These are phyloP conservation scores for Lentinula novae-zelandiae DNA, from an alignment of 1,284 basidiomycete species.

Conservation along the genomic window DNA sequence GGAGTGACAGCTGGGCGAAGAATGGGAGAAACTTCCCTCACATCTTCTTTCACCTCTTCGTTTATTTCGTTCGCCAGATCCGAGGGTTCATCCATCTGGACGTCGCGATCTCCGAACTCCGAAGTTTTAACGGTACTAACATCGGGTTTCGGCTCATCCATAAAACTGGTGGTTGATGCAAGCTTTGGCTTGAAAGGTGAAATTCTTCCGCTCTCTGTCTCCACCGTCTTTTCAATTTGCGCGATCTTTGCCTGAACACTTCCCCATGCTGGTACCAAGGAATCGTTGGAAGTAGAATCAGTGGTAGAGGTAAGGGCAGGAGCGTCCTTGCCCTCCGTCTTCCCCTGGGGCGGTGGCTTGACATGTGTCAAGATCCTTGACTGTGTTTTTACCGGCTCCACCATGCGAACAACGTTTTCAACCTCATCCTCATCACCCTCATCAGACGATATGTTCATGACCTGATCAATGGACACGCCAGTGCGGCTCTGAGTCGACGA, in stretches of 20 bases:
- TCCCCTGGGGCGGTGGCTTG: background rate
- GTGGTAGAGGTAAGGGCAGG: background rate
- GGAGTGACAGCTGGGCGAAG: slow-evolving; percentile 9
- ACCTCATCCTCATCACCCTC: slow-evolving; percentile 12
- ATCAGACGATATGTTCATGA: slow-evolving; percentile 16
- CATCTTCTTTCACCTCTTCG: background rate
- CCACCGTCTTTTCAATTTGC: slow-evolving; percentile 1
- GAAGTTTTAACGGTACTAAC: background rate
- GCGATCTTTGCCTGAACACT: slow-evolving; percentile 6
- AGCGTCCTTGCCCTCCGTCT: background rate
- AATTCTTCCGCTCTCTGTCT: background rate
- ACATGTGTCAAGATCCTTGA: background rate
- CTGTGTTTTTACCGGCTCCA: background rate
- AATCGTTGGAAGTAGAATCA: background rate
- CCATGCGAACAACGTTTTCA: background rate
- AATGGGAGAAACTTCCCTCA: background rate
- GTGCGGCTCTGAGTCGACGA: background rate
- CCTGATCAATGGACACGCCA: slow-evolving; percentile 7
- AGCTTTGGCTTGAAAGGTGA: background rate
- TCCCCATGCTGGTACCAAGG: background rate
- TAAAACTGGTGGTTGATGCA: background rate
- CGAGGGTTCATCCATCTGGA: slow-evolving; percentile 23
- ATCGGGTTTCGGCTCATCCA: background rate
- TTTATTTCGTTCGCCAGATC: background rate
- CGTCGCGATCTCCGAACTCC: slow-evolving; percentile 19